Percentiles rank a stretch among this genome's conserved stretches.
These are phyloP conservation scores for Paecilomyces dactylethromorphus DNA, from an alignment of 2,329 filamentous ascomycete species.

Conservation along the genomic window DNA sequence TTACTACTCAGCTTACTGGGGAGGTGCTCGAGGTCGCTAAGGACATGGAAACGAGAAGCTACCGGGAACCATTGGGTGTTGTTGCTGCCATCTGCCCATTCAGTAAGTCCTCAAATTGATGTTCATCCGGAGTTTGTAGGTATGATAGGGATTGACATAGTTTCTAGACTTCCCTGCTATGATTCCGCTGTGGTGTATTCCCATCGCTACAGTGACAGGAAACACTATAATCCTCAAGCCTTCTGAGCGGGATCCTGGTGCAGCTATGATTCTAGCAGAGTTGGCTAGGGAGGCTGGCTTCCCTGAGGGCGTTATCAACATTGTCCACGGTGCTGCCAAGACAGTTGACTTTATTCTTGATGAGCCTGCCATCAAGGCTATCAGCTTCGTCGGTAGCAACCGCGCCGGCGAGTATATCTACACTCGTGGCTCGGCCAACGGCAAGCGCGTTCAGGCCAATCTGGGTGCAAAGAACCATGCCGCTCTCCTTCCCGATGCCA, in stretches of 20 bases:
- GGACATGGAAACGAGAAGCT: slow-evolving; percentile 64
- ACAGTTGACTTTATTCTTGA: slow-evolving; percentile 61
- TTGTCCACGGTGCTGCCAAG: slow-evolving; percentile 56
- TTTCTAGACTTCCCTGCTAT: slow-evolving; percentile 59
- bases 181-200: slow-evolving; percentile 64
- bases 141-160: slow-evolving; percentile 13
- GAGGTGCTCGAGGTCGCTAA: slow-evolving; percentile 64
- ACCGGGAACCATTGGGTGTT: slow-evolving; percentile 59
- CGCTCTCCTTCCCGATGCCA: slow-evolving; percentile 57
- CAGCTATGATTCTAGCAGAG: slow-evolving; percentile 56
- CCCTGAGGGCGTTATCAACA: slow-evolving; percentile 57
- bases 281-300: slow-evolving; percentile 55
- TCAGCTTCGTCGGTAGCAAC: slow-evolving; percentile 61
- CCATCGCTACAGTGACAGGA: slow-evolving; percentile 55
- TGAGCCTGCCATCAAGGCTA: slow-evolving; percentile 59
- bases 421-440: slow-evolving; percentile 53
- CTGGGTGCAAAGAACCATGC: slow-evolving; percentile 63
- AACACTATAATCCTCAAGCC: slow-evolving; percentile 59
- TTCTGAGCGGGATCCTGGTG: slow-evolving; percentile 56
- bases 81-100: slow-evolving; percentile 62
- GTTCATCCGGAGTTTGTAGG: neutral
- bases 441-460: slow-evolving; percentile 62
- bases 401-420: slow-evolving; percentile 61
- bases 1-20: slow-evolving; percentile 59
- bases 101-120: slow-evolving; percentile 38